These are phyloP conservation scores for Dorcoceras hygrometricum DNA, from an alignment of 257 asterid species.

Conservation along the genomic window DNA sequence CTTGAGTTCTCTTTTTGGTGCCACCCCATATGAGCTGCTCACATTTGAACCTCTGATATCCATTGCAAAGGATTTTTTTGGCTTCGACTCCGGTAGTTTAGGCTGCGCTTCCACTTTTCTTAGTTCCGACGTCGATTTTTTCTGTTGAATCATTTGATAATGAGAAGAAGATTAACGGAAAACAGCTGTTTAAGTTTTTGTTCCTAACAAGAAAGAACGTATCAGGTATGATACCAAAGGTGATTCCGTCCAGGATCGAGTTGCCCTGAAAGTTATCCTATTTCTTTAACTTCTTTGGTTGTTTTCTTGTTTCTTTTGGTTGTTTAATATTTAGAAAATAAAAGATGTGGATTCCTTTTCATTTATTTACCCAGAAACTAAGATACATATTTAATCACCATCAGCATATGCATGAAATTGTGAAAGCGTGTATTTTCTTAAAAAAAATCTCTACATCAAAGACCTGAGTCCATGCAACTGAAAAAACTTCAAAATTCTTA, in stretches of 20 bases:
- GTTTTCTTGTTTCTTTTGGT: too few relatives aligned
- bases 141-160: neutral
- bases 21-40: slow-evolving; percentile 40
- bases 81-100: slow-evolving; percentile 27
- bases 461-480: neutral
- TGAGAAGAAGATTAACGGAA: neutral
- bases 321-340: too few relatives aligned
- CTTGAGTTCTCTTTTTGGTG: slow-evolving; percentile 49
- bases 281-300: too few relatives aligned
- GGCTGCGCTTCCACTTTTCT: slow-evolving; percentile 35
- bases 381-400: neutral
- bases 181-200: neutral
- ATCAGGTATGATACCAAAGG: neutral
- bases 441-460: neutral
- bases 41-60: slow-evolving; percentile 26
- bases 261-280: neutral
- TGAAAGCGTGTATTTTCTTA: neutral
- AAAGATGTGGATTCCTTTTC: too few relatives aligned
- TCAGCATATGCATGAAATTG: neutral
- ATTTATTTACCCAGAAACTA: neutral
- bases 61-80: slow-evolving; percentile 24
- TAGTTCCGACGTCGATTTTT: neutral
- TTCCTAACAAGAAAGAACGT: neutral
- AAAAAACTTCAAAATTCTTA: neutral
- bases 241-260: neutral